Evolutionary conservation across 164 flowering plant genomes (phyloP).

Genomic region (Stephania japonica): DNA sequence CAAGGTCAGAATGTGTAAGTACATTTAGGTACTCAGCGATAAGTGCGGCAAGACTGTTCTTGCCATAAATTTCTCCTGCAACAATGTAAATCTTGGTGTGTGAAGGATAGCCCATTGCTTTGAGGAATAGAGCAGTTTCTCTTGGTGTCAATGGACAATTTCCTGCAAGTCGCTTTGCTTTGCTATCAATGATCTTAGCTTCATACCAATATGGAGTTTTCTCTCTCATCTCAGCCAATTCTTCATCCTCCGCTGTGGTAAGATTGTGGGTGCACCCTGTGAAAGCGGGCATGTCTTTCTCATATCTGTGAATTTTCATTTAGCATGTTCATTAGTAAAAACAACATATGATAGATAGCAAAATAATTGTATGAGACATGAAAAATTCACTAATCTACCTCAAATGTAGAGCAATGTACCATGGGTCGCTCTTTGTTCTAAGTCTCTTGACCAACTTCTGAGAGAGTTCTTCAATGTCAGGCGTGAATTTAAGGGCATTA

Average conservation of each 20-base stretch:
- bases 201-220: slow-evolving; percentile 80
- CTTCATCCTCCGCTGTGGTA: slow-evolving; percentile 52
- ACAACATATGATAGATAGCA: too few relatives aligned
- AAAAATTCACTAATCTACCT: slow-evolving; percentile 7
- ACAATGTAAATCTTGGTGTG: slow-evolving; percentile 71
- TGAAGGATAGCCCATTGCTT: slow-evolving; percentile 89
- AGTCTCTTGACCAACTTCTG: slow-evolving; percentile 48
- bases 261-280: slow-evolving; percentile 90
- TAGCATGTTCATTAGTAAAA: too few relatives aligned
- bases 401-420: slow-evolving; percentile 74
- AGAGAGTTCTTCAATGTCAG: slow-evolving; percentile 69
- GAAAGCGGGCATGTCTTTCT: slow-evolving; percentile 89
- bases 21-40: slow-evolving; percentile 61
- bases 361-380: too few relatives aligned
- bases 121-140: slow-evolving; percentile 77
- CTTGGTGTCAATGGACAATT: slow-evolving; percentile 96
- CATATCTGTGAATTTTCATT: slow-evolving; percentile 32
- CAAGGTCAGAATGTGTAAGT: slow-evolving; percentile 63
- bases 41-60: slow-evolving; percentile 51
- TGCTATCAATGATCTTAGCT: slow-evolving; percentile 62
- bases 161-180: slow-evolving; percentile 49
- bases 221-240: slow-evolving; percentile 62
- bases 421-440: slow-evolving; percentile 39
- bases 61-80: slow-evolving; percentile 86
- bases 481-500: slow-evolving; percentile 54